Percentiles rank a stretch among this genome's conserved stretches.
phyloP scores from a whole-genome alignment of 495 filamentous ascomycete species.

The Aspergillus conjunctus region DNA sequence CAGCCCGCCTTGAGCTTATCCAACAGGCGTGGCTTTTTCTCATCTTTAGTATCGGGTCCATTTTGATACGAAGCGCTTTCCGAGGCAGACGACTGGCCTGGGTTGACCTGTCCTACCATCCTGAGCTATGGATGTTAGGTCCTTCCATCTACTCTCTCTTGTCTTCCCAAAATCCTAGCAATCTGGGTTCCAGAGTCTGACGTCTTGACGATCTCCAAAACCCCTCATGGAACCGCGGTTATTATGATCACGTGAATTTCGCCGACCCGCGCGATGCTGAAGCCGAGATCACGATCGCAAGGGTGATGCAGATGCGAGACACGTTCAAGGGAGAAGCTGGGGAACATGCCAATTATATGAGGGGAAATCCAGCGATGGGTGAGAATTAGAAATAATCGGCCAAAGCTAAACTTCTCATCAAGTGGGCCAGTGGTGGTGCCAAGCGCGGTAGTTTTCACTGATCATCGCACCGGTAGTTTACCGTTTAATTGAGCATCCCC shows the following conservation, averaged over 20 bases:
- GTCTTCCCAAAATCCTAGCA: constrained; percentile 3
- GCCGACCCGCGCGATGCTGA: neutral
- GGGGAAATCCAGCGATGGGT: neutral
- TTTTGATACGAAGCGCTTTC: constrained; percentile 10
- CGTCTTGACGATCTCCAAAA: neutral
- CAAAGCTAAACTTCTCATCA: neutral
- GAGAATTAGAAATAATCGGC: neutral
- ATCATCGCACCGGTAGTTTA: neutral
- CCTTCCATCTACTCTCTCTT: neutral
- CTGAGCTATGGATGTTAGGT: neutral
- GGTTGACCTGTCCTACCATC: constrained; percentile 4
- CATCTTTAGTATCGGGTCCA: constrained; percentile 19
- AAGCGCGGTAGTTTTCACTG: neutral
- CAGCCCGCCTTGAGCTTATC: constrained; percentile 33
- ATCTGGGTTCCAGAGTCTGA: constrained; percentile 3
- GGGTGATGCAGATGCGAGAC: neutral
- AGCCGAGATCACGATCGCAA: neutral
- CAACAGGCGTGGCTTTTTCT: constrained; percentile 20
- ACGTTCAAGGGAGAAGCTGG: neutral
- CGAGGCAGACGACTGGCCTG: neutral
- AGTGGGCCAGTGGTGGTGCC: neutral
- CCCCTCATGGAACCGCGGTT: neutral
- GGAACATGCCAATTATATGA: neutral
- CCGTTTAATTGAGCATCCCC: neutral
- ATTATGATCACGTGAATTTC: neutral